Evolutionary conservation across 805 yeast genomes (phyloP).

Genomic region (Candida morakotiae): DNA sequence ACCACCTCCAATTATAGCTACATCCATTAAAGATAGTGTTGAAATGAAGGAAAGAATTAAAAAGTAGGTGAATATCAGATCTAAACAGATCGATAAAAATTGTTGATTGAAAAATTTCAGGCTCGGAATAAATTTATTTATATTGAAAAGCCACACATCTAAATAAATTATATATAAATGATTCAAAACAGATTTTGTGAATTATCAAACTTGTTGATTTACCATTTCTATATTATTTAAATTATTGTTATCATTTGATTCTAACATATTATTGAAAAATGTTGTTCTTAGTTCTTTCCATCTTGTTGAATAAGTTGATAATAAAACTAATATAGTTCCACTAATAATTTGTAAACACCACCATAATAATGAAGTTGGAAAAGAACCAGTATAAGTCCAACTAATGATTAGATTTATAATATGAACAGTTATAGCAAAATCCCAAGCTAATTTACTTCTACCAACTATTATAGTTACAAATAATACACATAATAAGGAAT

Average conservation of each 20-base stretch:
- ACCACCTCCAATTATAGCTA: conserved; percentile 51
- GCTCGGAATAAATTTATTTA: too few species aligned
- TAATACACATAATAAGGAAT: conserved; percentile 75
- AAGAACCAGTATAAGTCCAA: conserved; percentile 56
- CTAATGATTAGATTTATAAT: conserved; percentile 70
- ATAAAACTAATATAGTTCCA: conserved; percentile 61
- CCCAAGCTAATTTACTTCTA: conserved; percentile 91
- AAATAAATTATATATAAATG: too few species aligned
- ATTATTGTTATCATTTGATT: conserved; percentile 17
- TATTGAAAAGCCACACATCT: too few species aligned
- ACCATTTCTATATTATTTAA: conserved; percentile 2
- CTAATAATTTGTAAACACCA: conserved; percentile 75
- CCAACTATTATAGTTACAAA: conserved; percentile 88
- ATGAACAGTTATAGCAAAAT: conserved; percentile 92
- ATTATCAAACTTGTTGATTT: conserved; percentile 1
- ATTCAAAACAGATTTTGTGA: too few species aligned
- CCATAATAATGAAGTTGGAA: conserved; percentile 78
- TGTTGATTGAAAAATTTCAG: too few species aligned
- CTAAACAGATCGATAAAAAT: too few species aligned
- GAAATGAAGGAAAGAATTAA: too few species aligned
- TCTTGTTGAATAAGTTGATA: conserved; percentile 87
- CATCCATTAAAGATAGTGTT: not conserved
- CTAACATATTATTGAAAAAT: conserved; percentile 80
- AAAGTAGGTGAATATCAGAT: too few species aligned
- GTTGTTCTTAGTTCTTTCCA: conserved; percentile 90